Evolutionary conservation across 352 stramenopile genomes (phyloP), one percentile per base, ranked within the genome.

Genomic region (Globisporangium viniferum): DNA sequence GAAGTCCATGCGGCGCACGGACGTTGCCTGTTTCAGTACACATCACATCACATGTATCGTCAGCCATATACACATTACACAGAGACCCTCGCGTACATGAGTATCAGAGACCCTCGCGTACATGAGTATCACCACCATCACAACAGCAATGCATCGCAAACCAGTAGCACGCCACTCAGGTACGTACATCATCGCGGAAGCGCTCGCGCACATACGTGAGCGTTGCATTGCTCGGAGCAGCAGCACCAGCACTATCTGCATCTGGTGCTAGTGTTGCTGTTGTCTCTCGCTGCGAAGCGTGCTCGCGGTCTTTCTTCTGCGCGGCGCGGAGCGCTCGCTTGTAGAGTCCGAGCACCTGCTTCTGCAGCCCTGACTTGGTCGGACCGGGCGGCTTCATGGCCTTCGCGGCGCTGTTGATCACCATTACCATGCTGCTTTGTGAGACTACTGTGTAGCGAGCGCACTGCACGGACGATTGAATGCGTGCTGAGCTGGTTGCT

Each of bases 341-440:
- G 70, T 91, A 94, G 22, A 95, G 79, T 56, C 70, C 60, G 24
- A 95, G 67, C 67, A 95, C 88, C 68, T 93, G 86, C 63, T 83
- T 76, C 70, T 95, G 88, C 62, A 95, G 75, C 3, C 88, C 88
- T 29, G 88, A 95, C 72, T 91, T 84, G 31, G 66, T 71, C 64
- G 51, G 20, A 9, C 35, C 41, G 3, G 22, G 33, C 27, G 66
- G 53, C 33, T 48, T 64, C 15, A 72, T 68, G 1, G 59, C 59
- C 27, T 57, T 51, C n/a, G 74, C 59, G n/a, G 49, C 72, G n/a
- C 62, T 72, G 57, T 64, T 74, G 20, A 59, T 53, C 64, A 54
- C 59, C 64, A 57, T 59, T 44, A 65, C 65, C 46, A 70, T 61
- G 20, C 27, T 58, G 29, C 35, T 10, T 49, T 46, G 39, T 46